Evolutionary conservation across 2,329 filamentous ascomycete species (phyloP).

Genomic region (Ustulina deusta): DNA sequence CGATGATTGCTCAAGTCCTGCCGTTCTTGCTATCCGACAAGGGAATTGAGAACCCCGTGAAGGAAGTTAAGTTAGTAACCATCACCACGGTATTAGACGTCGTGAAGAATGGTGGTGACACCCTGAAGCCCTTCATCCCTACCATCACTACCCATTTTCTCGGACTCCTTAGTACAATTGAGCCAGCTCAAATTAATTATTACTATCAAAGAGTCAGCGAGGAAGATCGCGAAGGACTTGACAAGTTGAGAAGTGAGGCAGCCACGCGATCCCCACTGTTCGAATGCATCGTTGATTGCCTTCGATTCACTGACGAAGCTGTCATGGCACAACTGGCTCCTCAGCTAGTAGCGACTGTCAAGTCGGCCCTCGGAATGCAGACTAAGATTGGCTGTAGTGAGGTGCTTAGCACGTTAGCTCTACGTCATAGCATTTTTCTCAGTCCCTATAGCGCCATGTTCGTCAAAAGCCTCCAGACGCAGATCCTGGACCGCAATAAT

Average conservation of each 20-base stretch:
- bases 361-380: conserved; percentile 87
- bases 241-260: conserved; percentile 83
- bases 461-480: conserved; percentile 80
- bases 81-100: conserved; percentile 87
- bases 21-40: conserved; percentile 92
- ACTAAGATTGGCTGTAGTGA: conserved; percentile 93
- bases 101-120: conserved; percentile 86
- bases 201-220: conserved; percentile 91
- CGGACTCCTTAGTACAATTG: conserved; percentile 84
- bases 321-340: conserved; percentile 82
- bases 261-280: conserved; percentile 90
- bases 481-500: conserved; percentile 90
- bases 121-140: conserved; percentile 83
- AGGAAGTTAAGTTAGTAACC: conserved; percentile 88
- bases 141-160: conserved; percentile 85
- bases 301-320: conserved; percentile 82
- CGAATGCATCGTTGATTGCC: conserved; percentile 88
- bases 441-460: conserved; percentile 80
- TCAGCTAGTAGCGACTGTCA: conserved; percentile 81
- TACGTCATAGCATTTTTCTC: conserved; percentile 81
- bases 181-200: conserved; percentile 91
- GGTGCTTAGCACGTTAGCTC: conserved; percentile 85
- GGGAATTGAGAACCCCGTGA: conserved; percentile 86
- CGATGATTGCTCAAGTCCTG: conserved; percentile 87
- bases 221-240: conserved; percentile 87